Conservation (phyloP, 2,329 filamentous ascomycete genomes). For the Trichoderma pleuroti region DNA sequence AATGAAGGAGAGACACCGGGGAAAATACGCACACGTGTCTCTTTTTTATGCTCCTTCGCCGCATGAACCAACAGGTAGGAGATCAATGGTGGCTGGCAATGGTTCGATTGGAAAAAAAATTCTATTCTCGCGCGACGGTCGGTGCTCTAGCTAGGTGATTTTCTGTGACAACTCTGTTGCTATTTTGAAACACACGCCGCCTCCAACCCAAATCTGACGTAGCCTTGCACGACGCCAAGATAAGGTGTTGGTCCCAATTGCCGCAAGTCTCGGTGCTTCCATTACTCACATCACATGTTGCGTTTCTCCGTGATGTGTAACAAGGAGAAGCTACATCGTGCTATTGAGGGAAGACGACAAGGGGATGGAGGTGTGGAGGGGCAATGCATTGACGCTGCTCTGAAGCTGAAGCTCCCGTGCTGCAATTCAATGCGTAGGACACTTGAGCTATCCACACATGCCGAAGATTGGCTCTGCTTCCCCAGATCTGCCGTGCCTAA, state of each 20-base stretch:
- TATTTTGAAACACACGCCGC: conserved; percentile 8
- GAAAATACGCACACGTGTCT: not conserved
- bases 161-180: conserved; percentile 13
- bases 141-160: not conserved
- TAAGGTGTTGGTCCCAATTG: not conserved
- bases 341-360: not conserved
- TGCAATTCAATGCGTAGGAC: not conserved
- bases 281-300: not conserved
- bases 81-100: not conserved
- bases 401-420: not conserved
- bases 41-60: not conserved
- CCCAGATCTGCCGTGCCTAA: not conserved
- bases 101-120: not conserved
- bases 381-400: not conserved
- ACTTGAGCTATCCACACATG: not conserved
- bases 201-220: conserved; percentile 1
- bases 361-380: not conserved
- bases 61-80: not conserved
- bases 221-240: not conserved
- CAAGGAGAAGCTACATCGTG: not conserved
- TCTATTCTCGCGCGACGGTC: not conserved
- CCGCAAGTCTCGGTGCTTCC: not conserved
- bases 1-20: not conserved
- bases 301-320: not conserved
- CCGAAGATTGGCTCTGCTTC: not conserved